Percentiles rank a stretch among this genome's conserved stretches.
phyloP scores from a whole-genome alignment of 208 protist species.

The Acanthamoeba castellanii region DNA sequence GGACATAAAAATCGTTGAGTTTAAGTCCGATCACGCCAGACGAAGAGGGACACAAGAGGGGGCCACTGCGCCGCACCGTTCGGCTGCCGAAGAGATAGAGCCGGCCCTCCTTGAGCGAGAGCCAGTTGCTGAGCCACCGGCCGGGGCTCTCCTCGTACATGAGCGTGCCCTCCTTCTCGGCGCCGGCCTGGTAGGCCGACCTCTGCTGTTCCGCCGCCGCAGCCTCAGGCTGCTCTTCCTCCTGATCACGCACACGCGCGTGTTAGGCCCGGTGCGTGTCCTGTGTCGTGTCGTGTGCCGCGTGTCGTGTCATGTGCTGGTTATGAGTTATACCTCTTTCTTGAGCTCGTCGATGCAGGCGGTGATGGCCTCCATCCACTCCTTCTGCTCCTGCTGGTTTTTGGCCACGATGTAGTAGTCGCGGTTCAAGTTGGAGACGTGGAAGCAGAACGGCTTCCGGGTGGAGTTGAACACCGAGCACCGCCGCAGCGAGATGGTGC shows the following conservation, averaged over 20 bases:
- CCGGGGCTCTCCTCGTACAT: conserved; percentile 52
- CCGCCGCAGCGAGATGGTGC: background rate
- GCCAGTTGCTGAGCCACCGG: conserved; percentile 42
- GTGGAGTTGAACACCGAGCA: conserved; percentile 37
- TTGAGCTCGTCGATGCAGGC: conserved; percentile 61
- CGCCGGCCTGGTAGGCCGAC: conserved; percentile 19
- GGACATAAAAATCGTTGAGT: background rate
- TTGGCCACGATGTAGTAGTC: conserved; percentile 44
- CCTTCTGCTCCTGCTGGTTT: conserved; percentile 53
- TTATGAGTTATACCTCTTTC: background rate
- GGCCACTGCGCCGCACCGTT: background rate
- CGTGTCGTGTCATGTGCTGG: no score
- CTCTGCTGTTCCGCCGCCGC: background rate
- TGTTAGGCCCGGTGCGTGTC: background rate
- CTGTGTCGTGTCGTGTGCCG: background rate
- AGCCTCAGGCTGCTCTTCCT: background rate
- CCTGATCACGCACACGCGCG: background rate
- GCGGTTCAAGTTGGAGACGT: conserved; percentile 36
- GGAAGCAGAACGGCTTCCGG: conserved; percentile 49
- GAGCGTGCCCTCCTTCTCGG: conserved; percentile 18
- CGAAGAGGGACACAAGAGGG: background rate
- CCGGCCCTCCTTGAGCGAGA: conserved; percentile 38
- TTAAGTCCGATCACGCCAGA: background rate
- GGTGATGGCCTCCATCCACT: conserved; percentile 58
- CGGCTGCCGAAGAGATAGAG: conserved; percentile 43